These are phyloP conservation scores for Calonectria ilicicola DNA, from an alignment of 2,329 filamentous ascomycete species.

Conservation along the genomic window DNA sequence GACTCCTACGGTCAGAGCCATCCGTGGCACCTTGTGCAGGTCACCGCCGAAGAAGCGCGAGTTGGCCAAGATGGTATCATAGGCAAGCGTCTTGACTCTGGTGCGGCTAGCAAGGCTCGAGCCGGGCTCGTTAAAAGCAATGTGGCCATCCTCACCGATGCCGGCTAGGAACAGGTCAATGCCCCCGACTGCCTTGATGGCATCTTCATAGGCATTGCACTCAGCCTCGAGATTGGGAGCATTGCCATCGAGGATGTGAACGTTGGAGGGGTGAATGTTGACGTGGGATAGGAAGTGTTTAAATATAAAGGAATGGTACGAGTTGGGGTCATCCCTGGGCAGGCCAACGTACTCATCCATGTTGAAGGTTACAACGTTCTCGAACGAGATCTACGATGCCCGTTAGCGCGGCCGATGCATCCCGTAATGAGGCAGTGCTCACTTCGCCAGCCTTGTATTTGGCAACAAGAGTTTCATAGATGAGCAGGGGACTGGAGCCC, in stretches of 20 bases:
- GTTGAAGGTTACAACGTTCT: slow-evolving; percentile 91
- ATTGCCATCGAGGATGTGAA: slow-evolving; percentile 88
- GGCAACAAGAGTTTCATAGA: slow-evolving; percentile 82
- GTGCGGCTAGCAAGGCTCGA: slow-evolving; percentile 83
- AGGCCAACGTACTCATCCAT: slow-evolving; percentile 94
- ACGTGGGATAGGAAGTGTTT: slow-evolving; percentile 90
- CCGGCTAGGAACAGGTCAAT: slow-evolving; percentile 90
- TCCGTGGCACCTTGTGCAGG: slow-evolving; percentile 78
- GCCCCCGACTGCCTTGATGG: slow-evolving; percentile 79
- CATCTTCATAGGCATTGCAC: slow-evolving; percentile 82
- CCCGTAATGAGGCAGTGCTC: slow-evolving; percentile 31
- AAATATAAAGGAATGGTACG: slow-evolving; percentile 95
- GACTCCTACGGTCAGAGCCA: slow-evolving; percentile 87
- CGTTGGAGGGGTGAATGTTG: slow-evolving; percentile 83
- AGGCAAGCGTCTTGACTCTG: slow-evolving; percentile 86
- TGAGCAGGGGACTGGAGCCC: slow-evolving; percentile 81
- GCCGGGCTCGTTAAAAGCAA: slow-evolving; percentile 91
- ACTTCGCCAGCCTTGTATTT: slow-evolving; percentile 75
- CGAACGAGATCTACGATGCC: slow-evolving; percentile 76
- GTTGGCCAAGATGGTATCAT: slow-evolving; percentile 89
- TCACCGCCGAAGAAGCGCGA: slow-evolving; percentile 86
- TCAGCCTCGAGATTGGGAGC: slow-evolving; percentile 80
- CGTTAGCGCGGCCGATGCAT: slow-evolving; percentile 5
- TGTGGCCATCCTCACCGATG: slow-evolving; percentile 88
- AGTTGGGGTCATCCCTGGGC: slow-evolving; percentile 84